These are phyloP conservation scores for Diplodia mutila DNA, from an alignment of 2,329 filamentous ascomycete genomes.

Conservation along the genomic window DNA sequence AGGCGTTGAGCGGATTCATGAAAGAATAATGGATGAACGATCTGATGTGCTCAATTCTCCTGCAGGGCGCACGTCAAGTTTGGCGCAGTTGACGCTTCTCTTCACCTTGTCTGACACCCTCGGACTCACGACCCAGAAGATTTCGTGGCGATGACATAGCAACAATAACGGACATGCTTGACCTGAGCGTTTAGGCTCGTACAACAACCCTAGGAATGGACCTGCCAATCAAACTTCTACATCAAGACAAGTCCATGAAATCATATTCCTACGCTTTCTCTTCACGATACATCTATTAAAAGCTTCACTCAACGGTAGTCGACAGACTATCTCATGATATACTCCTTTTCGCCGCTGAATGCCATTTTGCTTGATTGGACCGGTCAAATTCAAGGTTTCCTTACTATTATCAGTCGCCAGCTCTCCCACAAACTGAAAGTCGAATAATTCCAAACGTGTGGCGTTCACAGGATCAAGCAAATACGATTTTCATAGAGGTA, in stretches of 20 bases:
- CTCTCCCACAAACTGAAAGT: neutral
- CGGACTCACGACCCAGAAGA: neutral
- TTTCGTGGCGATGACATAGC: neutral
- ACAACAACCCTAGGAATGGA: neutral
- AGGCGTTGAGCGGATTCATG: slow-evolving; percentile 8
- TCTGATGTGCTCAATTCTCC: neutral
- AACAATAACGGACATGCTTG: neutral
- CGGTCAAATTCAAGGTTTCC: neutral
- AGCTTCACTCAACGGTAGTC: neutral
- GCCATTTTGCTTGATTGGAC: neutral
- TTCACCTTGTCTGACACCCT: neutral
- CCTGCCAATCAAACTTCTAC: neutral
- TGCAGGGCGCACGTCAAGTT: neutral
- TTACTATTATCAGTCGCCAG: neutral
- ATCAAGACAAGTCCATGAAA: neutral
- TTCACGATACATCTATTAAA: neutral
- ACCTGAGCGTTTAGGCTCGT: neutral
- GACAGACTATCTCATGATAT: neutral
- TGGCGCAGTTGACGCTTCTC: neutral
- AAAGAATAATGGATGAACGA: slow-evolving; percentile 24
- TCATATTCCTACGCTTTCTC: too few relatives aligned
- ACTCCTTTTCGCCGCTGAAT: neutral
- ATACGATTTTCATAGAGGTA: neutral
- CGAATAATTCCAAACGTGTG: neutral
- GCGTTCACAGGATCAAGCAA: neutral